Evolutionary conservation across 352 stramenopile genomes (phyloP).

Genomic region (Phytopythium ostracodes): DNA sequence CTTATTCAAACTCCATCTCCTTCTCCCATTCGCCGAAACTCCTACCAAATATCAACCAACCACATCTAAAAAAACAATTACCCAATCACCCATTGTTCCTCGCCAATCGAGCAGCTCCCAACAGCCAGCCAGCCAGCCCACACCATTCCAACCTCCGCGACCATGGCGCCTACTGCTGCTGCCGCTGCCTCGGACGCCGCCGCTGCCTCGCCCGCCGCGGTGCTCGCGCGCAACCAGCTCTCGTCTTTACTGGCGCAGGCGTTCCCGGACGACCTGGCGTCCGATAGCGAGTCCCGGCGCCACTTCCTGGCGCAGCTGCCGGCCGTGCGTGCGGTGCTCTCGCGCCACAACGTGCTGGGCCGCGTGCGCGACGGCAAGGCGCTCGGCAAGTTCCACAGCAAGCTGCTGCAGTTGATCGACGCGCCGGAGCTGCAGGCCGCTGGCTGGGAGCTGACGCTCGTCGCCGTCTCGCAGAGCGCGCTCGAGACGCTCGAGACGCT

Average conservation of each 20-base stretch:
- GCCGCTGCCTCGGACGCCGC: no score
- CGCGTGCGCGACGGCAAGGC: constrained; percentile 71
- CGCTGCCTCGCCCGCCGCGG: constrained; percentile 15
- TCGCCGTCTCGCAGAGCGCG: constrained; percentile 53
- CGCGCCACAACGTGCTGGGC: constrained; percentile 72
- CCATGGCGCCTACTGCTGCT: constrained; percentile 1
- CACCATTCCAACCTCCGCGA: background rate
- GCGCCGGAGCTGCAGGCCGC: constrained; percentile 30
- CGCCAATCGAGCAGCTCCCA: background rate
- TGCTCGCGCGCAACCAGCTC: constrained; percentile 74
- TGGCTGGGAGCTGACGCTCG: constrained; percentile 56
- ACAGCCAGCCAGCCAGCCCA: background rate
- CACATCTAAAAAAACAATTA: background rate
- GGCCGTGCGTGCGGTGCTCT: constrained; percentile 42
- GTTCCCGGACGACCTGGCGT: constrained; percentile 53
- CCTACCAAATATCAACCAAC: background rate
- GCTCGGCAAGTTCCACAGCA: constrained; percentile 66
- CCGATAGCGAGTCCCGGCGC: constrained; percentile 28
- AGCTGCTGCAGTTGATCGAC: constrained; percentile 58
- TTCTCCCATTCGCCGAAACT: background rate
- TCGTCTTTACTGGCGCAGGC: constrained; percentile 71
- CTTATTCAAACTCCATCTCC: background rate
- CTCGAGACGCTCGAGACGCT: constrained; percentile 56
- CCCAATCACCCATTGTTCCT: background rate
- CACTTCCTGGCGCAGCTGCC: constrained; percentile 48